A percentile compares a stretch with the other conserved stretches of the same genome.
Conservation (phyloP, 345 rosid genomes). For the Ceriops zippeliana region DNA sequence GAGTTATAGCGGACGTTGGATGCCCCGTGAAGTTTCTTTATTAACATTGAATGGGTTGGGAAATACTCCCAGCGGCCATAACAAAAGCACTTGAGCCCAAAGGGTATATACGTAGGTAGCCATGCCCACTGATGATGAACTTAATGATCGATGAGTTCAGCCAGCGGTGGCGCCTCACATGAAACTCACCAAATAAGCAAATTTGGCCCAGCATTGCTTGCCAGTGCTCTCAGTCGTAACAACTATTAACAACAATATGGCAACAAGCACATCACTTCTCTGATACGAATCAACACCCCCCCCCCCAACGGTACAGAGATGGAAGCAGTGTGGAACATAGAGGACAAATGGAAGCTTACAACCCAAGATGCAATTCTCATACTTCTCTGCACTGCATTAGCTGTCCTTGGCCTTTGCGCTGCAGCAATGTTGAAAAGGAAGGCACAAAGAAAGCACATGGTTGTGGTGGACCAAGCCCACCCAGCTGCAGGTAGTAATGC, state of each 20-base stretch:
- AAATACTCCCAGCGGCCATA: constrained; percentile 20
- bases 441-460: constrained; percentile 27
- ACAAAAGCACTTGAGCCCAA: neutral
- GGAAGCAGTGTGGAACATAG: constrained; percentile 71
- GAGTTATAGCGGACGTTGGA: neutral
- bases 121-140: neutral
- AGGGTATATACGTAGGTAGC: neutral
- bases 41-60: constrained; percentile 22
- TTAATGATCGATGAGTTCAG: neutral
- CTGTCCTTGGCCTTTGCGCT: constrained; percentile 42
- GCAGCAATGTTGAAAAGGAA: constrained; percentile 37
- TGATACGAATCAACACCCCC: neutral
- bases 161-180: constrained; percentile 50
- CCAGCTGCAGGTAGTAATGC: neutral
- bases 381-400: constrained; percentile 42
- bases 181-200: constrained; percentile 29
- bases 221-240: neutral
- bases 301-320: constrained; percentile 18
- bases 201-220: no score
- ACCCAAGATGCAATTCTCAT: constrained; percentile 48
- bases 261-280: neutral
- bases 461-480: constrained; percentile 7
- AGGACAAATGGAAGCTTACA: constrained; percentile 60
- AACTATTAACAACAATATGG: neutral
- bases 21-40: constrained; percentile 30